A percentile compares a stretch with the other conserved stretches of the same genome.
Conservation (phyloP, 2,329 filamentous ascomycete genomes). For the Incumbomyces delicatus region DNA sequence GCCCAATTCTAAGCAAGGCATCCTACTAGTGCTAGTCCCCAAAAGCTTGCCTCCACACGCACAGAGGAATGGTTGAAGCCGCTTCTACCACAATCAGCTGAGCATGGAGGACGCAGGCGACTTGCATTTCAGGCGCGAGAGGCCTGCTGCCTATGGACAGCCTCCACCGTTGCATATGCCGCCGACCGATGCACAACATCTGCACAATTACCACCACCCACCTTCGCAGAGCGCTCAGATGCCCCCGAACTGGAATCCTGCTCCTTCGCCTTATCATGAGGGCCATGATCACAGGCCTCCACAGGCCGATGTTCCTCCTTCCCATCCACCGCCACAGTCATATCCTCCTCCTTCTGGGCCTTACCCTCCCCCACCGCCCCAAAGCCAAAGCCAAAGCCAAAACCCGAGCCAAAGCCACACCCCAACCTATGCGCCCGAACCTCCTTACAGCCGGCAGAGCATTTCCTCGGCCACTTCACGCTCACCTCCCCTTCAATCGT, state of each 20-base stretch:
- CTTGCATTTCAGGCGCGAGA: constrained; percentile 17
- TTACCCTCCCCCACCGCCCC: constrained; percentile 11
- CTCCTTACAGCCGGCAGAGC: constrained; percentile 18
- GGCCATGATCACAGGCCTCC: constrained; percentile 16
- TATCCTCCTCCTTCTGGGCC: constrained; percentile 12
- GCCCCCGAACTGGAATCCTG: constrained; percentile 17
- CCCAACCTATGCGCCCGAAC: constrained; percentile 13
- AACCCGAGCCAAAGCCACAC: constrained; percentile 14
- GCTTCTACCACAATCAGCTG: background rate
- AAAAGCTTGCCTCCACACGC: too few species aligned
- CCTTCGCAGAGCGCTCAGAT: constrained; percentile 12
- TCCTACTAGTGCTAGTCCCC: too few species aligned
- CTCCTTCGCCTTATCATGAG: constrained; percentile 20
- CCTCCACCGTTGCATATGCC: constrained; percentile 17
- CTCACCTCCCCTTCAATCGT: constrained; percentile 17
- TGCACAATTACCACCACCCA: constrained; percentile 16
- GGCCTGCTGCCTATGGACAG: constrained; percentile 15
- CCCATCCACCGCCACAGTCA: constrained; percentile 12
- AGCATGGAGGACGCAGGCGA: constrained; percentile 19
- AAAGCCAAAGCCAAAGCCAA: too few species aligned
- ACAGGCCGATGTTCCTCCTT: constrained; percentile 12
- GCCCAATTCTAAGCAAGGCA: too few species aligned
- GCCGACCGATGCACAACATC: constrained; percentile 19
- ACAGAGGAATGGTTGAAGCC: background rate
- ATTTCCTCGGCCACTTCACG: constrained; percentile 13